These are phyloP conservation scores for Mycena epipterygia DNA, from an alignment of 768 basidiomycete genomes.

Conservation along the genomic window DNA sequence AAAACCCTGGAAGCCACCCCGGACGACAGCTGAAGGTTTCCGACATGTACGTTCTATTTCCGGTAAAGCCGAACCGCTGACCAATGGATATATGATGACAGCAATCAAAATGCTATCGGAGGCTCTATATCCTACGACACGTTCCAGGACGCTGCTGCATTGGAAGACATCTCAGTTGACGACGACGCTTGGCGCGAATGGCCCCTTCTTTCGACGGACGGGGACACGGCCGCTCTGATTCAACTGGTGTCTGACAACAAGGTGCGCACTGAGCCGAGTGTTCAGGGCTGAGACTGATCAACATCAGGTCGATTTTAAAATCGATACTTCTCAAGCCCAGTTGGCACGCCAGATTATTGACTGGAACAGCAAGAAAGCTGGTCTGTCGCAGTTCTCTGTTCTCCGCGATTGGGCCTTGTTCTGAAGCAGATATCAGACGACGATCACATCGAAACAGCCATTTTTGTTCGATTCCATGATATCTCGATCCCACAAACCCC, in stretches of 20 bases:
- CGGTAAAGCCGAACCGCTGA: background rate
- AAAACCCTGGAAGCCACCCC: constrained; percentile 72
- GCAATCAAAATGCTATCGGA: constrained; percentile 77
- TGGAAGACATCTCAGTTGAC: constrained; percentile 69
- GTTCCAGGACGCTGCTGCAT: constrained; percentile 76
- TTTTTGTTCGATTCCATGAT: constrained; percentile 61
- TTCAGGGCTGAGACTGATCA: constrained; percentile 1
- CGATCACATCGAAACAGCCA: constrained; percentile 82
- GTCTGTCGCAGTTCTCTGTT: constrained; percentile 52
- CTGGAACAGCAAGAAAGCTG: constrained; percentile 93
- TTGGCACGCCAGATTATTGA: constrained; percentile 70
- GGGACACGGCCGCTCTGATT: constrained; percentile 82
- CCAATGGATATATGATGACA: constrained; percentile 41
- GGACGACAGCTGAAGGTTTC: constrained; percentile 85
- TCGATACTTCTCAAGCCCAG: constrained; percentile 76
- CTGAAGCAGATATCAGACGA: constrained; percentile 67
- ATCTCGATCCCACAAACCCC: constrained; percentile 32
- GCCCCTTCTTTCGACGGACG: constrained; percentile 84
- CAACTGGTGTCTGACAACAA: constrained; percentile 88
- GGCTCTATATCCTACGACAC: constrained; percentile 75
- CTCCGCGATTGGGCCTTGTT: background rate
- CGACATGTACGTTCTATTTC: constrained; percentile 62
- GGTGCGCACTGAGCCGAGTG: constrained; percentile 50
- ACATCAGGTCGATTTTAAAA: constrained; percentile 75
- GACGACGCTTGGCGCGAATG: constrained; percentile 78